phyloP scores from a whole-genome alignment of 1,284 basidiomycete genomes.

The Leccinum fallax region DNA sequence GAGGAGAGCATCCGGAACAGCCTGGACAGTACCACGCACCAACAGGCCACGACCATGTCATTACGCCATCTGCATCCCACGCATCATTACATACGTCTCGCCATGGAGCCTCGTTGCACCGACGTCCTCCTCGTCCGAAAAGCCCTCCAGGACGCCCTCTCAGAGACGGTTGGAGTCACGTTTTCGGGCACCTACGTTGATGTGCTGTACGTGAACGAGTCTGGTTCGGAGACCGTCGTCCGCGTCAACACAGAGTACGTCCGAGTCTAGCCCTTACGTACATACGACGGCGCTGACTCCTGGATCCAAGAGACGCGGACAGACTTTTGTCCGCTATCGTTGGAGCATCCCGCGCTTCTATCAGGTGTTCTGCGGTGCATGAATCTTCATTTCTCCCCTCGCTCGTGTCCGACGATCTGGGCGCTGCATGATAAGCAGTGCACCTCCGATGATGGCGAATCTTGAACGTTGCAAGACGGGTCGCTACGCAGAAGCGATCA shows the following conservation, averaged over 20 bases:
- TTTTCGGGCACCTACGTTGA: conserved; percentile 45
- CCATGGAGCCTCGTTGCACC: conserved; percentile 31
- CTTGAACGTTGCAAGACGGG: conserved; percentile 1
- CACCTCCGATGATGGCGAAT: conserved; percentile 12
- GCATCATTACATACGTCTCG: conserved; percentile 45
- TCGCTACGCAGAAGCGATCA: conserved; percentile 1
- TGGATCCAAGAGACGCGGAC: conserved; percentile 39
- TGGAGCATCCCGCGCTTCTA: conserved; percentile 31
- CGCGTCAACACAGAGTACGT: conserved; percentile 36
- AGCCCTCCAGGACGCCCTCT: conserved; percentile 45
- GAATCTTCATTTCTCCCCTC: conserved; percentile 48
- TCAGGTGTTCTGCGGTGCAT: conserved; percentile 38
- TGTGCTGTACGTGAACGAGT: conserved; percentile 40
- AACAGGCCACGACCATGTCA: conserved; percentile 12
- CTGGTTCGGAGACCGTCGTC: conserved; percentile 37
- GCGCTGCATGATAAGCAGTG: conserved; percentile 9
- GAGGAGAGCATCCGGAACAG: neutral
- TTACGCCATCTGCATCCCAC: conserved; percentile 23
- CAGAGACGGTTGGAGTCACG: conserved; percentile 45
- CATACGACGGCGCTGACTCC: conserved; percentile 4
- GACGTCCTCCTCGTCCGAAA: conserved; percentile 46
- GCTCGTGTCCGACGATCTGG: conserved; percentile 25
- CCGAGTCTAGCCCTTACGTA: neutral
- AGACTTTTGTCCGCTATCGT: conserved; percentile 43
- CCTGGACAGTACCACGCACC: neutral